phyloP scores from a whole-genome alignment of 2,329 filamentous ascomycete species.

The Teratosphaeria pseudoeucalypti region DNA sequence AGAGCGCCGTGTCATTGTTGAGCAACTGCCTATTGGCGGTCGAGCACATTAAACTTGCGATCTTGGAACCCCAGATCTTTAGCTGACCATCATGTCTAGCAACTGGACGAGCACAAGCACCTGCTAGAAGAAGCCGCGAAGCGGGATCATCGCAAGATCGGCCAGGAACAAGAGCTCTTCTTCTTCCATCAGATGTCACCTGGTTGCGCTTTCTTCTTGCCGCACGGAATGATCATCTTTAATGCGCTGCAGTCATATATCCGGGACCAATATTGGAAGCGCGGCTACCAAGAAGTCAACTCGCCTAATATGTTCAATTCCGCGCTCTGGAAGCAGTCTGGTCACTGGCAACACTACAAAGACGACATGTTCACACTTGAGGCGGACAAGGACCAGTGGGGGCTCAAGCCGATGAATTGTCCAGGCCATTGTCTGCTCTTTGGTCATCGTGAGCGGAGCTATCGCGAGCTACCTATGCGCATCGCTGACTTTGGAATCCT shows the following conservation, averaged over 20 bases:
- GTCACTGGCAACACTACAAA: constrained; percentile 87
- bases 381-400: constrained; percentile 74
- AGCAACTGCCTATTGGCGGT: too few species aligned
- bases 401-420: constrained; percentile 96
- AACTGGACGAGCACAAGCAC: constrained; percentile 76
- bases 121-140: constrained; percentile 97
- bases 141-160: constrained; percentile 88
- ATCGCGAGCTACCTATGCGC: constrained; percentile 80
- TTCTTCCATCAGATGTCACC: constrained; percentile 94
- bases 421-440: constrained; percentile 89
- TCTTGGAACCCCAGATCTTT: neutral
- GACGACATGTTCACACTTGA: constrained; percentile 92
- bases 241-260: constrained; percentile 77
- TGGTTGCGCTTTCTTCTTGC: constrained; percentile 81
- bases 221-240: constrained; percentile 87
- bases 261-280: constrained; percentile 79
- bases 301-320: constrained; percentile 96
- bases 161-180: constrained; percentile 91
- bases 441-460: constrained; percentile 70
- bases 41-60: too few species aligned
- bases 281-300: constrained; percentile 89
- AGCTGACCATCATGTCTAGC: constrained; percentile 5
- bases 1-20: too few species aligned
- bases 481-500: constrained; percentile 94
- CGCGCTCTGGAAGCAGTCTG: constrained; percentile 84